These are phyloP conservation scores for Wickerhamiella vanderwaltii DNA, from an alignment of 805 yeast species.

Conservation along the genomic window DNA sequence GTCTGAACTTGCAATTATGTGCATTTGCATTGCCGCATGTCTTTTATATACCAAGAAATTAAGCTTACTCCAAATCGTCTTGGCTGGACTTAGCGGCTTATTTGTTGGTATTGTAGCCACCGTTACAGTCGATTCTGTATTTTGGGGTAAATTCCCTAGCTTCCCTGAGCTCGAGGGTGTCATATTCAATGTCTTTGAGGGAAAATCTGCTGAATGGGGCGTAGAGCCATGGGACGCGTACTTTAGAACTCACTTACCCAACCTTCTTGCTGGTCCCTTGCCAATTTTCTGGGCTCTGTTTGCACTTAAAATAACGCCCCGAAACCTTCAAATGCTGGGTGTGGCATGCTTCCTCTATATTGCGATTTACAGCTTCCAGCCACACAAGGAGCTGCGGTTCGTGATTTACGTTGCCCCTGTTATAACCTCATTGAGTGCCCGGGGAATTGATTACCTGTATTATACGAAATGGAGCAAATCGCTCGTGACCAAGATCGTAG, in stretches of 20 bases:
- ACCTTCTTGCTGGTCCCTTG: conserved; percentile 26
- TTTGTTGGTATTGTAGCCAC: conserved; percentile 40
- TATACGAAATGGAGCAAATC: conserved; percentile 13
- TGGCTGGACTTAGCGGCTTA: conserved; percentile 38
- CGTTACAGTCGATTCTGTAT: conserved; percentile 51
- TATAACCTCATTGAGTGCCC: conserved; percentile 50
- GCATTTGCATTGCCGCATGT: conserved; percentile 34
- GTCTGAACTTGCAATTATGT: conserved; percentile 50
- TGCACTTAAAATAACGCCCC: conserved; percentile 17
- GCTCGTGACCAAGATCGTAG: background rate
- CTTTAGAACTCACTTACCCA: conserved; percentile 43
- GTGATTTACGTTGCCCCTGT: conserved; percentile 65
- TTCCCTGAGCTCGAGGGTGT: conserved; percentile 70
- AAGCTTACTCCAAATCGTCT: conserved; percentile 17
- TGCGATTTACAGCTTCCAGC: conserved; percentile 59
- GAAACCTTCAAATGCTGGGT: conserved; percentile 34
- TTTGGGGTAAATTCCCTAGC: conserved; percentile 47
- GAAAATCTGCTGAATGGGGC: conserved; percentile 75
- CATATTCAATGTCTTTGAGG: conserved; percentile 61
- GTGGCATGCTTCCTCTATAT: conserved; percentile 45
- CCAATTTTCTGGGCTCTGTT: conserved; percentile 35
- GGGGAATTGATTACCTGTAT: conserved; percentile 13
- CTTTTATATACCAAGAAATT: conserved; percentile 35
- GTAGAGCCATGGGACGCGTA: conserved; percentile 62
- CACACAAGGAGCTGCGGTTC: conserved; percentile 93